Percentiles rank a stretch among this genome's conserved stretches.
These are phyloP conservation scores for Zopfochytrium polystomum DNA, from an alignment of 371 early-diverging fungal genomes.

Conservation along the genomic window DNA sequence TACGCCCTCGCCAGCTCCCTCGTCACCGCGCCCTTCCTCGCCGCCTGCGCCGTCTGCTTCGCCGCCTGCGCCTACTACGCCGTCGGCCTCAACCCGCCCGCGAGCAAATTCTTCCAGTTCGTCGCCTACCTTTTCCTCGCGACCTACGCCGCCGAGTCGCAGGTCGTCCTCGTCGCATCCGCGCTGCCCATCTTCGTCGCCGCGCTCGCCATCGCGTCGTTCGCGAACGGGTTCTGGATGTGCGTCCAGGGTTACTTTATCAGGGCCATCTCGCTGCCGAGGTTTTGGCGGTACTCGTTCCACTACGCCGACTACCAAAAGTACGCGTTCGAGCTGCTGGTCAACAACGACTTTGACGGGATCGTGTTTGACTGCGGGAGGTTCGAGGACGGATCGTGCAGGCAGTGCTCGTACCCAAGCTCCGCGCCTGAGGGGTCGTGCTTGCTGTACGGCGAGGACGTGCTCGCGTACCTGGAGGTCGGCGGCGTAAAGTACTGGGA, in stretches of 20 bases:
- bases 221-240: constrained; percentile 40
- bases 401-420: too few relatives aligned
- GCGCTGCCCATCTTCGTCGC: constrained; percentile 36
- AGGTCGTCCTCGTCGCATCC: constrained; percentile 30
- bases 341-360: constrained; percentile 21
- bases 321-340: constrained; percentile 19
- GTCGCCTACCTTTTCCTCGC: constrained; percentile 32
- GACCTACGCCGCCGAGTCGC: constrained; percentile 32
- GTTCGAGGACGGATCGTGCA: too few relatives aligned
- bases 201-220: constrained; percentile 30
- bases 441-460: constrained; percentile 11
- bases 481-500: too few relatives aligned
- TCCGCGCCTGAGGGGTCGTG: too few relatives aligned
- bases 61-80: constrained; percentile 27
- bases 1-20: constrained; percentile 34
- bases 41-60: constrained; percentile 27
- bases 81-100: constrained; percentile 20
- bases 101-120: constrained; percentile 31
- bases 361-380: constrained; percentile 19
- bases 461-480: too few relatives aligned
- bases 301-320: too few relatives aligned
- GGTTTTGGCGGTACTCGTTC: constrained; percentile 31
- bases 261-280: constrained; percentile 19
- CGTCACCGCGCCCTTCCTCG: constrained; percentile 29
- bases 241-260: constrained; percentile 29